Conservation (phyloP, 257 asterid species). For the Cinchona pubescens region DNA sequence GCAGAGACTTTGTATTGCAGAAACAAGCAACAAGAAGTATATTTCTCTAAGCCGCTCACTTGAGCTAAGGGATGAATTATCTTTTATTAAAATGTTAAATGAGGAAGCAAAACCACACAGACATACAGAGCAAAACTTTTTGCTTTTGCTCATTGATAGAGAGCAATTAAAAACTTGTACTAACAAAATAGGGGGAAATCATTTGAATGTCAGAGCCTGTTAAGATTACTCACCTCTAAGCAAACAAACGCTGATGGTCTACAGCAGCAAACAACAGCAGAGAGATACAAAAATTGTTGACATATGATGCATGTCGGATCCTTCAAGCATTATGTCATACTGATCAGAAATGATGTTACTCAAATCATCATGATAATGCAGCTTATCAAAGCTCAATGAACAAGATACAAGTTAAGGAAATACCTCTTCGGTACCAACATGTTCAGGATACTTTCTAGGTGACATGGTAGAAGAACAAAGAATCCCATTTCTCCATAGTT, state of each 20-base stretch:
- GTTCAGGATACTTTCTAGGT: slow-evolving; percentile 63
- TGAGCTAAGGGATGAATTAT: neutral
- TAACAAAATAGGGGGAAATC: neutral
- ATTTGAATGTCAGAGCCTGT: neutral
- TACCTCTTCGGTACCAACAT: slow-evolving; percentile 90
- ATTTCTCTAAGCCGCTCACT: neutral
- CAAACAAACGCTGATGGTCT: slow-evolving; percentile 81
- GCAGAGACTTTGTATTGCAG: neutral
- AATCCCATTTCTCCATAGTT: slow-evolving; percentile 78
- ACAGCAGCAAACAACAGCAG: slow-evolving; percentile 86
- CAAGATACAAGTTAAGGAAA: neutral
- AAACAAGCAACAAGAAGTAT: neutral
- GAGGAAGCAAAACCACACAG: neutral
- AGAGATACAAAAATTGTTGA: slow-evolving; percentile 77
- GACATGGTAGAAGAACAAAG: slow-evolving; percentile 62
- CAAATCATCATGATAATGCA: slow-evolving; percentile 10
- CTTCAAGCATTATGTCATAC: slow-evolving; percentile 41
- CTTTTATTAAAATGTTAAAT: neutral
- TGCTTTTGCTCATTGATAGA: neutral
- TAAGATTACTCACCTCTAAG: slow-evolving; percentile 64
- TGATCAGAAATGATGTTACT: slow-evolving; percentile 26
- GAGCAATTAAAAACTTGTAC: neutral
- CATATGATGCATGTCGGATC: slow-evolving; percentile 88
- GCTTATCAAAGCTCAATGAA: slow-evolving; percentile 12
- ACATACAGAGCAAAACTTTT: neutral